Percentiles rank a stretch among this genome's conserved stretches.
Conservation (phyloP, 768 basidiomycete genomes). For the Podaxis sp. region DNA sequence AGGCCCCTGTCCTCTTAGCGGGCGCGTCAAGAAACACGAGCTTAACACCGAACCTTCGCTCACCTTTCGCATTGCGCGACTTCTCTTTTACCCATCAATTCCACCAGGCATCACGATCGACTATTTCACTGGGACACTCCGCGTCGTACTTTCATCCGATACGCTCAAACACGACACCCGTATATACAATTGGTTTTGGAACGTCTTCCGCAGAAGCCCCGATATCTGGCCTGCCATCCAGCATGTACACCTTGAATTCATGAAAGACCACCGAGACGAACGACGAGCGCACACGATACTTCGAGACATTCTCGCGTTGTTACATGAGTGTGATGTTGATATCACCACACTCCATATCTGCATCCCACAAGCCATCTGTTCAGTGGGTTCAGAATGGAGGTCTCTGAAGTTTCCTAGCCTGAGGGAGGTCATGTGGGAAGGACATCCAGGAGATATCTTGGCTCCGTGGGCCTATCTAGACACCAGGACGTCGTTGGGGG, state of each 20-base stretch:
- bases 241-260: neutral
- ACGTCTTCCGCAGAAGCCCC: neutral
- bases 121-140: neutral
- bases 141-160: neutral
- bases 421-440: neutral
- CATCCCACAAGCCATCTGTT: neutral
- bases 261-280: neutral
- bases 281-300: neutral
- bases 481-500: neutral
- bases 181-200: neutral
- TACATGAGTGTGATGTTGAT: neutral
- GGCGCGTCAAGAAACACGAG: neutral
- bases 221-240: neutral
- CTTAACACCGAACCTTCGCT: neutral
- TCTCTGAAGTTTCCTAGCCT: neutral
- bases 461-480: neutral
- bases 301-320: neutral
- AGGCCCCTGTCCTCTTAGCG: neutral
- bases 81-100: neutral
- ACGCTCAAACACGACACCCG: neutral
- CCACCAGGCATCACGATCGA: neutral
- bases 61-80: neutral
- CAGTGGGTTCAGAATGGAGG: neutral
- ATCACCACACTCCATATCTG: neutral
- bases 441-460: neutral